phyloP scores from a whole-genome alignment of 495 filamentous ascomycete genomes.

The Talaromyces ruber region DNA sequence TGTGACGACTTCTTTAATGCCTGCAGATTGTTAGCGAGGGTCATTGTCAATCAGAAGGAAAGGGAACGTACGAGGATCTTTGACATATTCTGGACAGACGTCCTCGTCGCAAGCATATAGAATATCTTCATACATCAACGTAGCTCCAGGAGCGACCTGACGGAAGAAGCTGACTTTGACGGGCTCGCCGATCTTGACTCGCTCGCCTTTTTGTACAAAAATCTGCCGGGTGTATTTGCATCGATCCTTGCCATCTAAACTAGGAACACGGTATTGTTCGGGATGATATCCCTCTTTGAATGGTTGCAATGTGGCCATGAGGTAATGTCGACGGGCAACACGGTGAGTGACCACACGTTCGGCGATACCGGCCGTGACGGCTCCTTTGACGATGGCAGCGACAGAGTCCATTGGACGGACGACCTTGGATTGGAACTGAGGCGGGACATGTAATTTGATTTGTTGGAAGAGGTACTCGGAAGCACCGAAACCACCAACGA shows the following conservation, averaged over 20 bases:
- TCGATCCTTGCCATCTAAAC: constrained; percentile 90
- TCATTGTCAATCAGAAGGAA: neutral
- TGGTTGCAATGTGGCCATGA: constrained; percentile 97
- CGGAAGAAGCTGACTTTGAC: constrained; percentile 99
- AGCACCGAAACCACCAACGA: constrained; percentile 73
- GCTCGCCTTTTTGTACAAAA: constrained; percentile 97
- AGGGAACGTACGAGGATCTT: constrained; percentile 85
- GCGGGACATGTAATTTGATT: constrained; percentile 71
- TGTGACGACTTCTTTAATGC: constrained; percentile 98
- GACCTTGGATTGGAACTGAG: constrained; percentile 71
- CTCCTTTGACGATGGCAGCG: constrained; percentile 72
- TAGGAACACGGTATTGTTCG: constrained; percentile 94
- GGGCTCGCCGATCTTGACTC: constrained; percentile 97
- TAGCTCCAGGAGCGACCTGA: constrained; percentile 94
- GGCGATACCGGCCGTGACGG: constrained; percentile 86
- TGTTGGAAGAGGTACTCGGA: constrained; percentile 81
- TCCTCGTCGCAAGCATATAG: constrained; percentile 97
- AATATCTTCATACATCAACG: constrained; percentile 98
- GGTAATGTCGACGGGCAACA: constrained; percentile 95
- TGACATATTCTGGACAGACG: constrained; percentile 96
- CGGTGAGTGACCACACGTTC: constrained; percentile 94
- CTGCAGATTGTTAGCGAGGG: constrained; percentile 33
- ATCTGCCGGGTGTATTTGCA: constrained; percentile 99
- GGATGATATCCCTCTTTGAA: constrained; percentile 99
- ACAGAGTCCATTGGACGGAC: constrained; percentile 81